Base-by-base conservation (phyloP, 2,329 filamentous ascomycete species). In the Diaporthe eres region DNA sequence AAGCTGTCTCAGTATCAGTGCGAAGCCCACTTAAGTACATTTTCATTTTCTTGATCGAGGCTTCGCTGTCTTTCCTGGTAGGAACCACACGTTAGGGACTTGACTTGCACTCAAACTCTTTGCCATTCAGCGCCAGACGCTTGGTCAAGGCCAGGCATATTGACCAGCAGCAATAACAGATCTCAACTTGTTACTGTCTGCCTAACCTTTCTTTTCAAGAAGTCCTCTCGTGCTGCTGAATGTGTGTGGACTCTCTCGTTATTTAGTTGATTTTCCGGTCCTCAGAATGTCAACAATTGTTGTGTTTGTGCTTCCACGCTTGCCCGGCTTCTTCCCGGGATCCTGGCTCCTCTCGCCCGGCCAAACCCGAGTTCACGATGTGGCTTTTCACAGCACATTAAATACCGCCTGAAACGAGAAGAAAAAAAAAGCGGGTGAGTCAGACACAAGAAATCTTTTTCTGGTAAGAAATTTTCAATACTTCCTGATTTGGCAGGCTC, bases 241-340 rank as follows among this genome's bases (percentile, higher is more conserved):
- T 15, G 5, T 15, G 10, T 25, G 34, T n/a, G 34, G 37, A 61
- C 4, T 15, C 10, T 42, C 10, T 6, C 34, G 2, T 25, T 17
- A 13, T 25, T 0, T 60, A 34, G 31, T n/a, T 15, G 22, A 13
- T 9, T 25, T 5, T n/a, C 25, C 6, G 17, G 31, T 31, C 6
- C 15, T 58, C 12, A 61, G 34, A 61, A 22, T 25, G 37, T 22
- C 17, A 13, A 19, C 15, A 22, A 19, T 12, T 22, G 28, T 10
- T 22, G 28, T 22, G 28, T 31, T 22, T 39, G 31, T 58, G 8
- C 6, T n/a, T 37, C 31, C 8, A 13, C 4, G 5, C 22, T 6
- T n/a, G 37, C 4, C 42, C 61, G 61, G 61, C 61, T 65, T 65
- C 42, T 47, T 9, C 25, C 61, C 61, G 61, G 61, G 61, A 63